phyloP scores from a whole-genome alignment of 805 yeast species.

The Sugiyamaella smithiae region DNA sequence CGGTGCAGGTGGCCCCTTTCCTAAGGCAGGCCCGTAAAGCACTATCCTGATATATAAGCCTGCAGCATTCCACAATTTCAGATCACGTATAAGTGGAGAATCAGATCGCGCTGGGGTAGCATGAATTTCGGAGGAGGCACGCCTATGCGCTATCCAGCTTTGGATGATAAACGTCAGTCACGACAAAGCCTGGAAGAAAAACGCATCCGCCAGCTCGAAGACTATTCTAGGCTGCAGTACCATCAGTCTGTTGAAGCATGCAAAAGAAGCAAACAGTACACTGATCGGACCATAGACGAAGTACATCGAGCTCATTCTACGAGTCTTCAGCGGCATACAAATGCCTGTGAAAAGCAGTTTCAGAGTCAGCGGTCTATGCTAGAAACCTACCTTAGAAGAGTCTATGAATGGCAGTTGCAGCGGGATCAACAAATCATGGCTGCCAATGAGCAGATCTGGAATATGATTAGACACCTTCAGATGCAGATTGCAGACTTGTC shows the following conservation, averaged over 20 bases:
- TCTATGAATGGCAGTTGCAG: constrained; percentile 9
- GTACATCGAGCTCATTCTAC: neutral
- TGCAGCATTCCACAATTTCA: no score
- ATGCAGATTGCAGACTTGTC: neutral
- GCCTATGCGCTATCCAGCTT: no score
- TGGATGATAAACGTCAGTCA: no score
- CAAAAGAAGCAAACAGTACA: neutral
- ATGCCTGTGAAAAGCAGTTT: neutral
- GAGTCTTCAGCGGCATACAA: neutral
- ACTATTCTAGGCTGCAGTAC: neutral
- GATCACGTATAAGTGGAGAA: no score
- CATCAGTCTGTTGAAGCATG: neutral
- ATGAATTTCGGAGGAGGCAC: no score
- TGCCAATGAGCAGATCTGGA: constrained; percentile 3
- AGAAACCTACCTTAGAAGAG: constrained; percentile 3
- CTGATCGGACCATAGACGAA: neutral
- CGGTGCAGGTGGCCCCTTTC: no score
- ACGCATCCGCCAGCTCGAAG: neutral
- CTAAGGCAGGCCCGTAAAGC: no score
- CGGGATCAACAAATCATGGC: neutral
- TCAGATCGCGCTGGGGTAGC: no score
- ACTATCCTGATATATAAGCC: no score
- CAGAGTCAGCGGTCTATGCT: constrained; percentile 1
- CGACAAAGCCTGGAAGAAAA: neutral
- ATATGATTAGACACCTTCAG: constrained; percentile 3